phyloP scores from a whole-genome alignment of 2,329 filamentous ascomycete genomes.

The Aspergillus persii region DNA sequence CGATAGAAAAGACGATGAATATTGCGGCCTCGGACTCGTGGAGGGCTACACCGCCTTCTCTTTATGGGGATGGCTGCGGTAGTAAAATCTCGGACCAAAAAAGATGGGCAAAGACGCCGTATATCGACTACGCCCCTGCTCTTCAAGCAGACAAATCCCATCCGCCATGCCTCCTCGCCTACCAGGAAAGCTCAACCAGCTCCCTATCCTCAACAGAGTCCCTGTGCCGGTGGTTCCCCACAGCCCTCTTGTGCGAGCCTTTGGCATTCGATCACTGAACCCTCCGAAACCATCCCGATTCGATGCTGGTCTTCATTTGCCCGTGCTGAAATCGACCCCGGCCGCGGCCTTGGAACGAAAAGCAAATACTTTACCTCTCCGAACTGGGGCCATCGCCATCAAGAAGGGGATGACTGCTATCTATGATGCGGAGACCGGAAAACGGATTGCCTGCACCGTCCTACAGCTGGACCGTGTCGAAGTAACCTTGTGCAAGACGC shows the following conservation, averaged over 20 bases:
- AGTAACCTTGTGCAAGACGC: slow-evolving; percentile 82
- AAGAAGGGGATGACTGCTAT: slow-evolving; percentile 97
- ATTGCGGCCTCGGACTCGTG: background rate
- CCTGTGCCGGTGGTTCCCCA: slow-evolving; percentile 23
- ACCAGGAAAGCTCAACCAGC: slow-evolving; percentile 30
- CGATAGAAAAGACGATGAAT: background rate
- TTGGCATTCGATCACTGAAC: slow-evolving; percentile 59
- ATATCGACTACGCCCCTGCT: background rate
- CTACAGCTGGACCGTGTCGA: slow-evolving; percentile 91
- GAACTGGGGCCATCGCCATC: slow-evolving; percentile 77
- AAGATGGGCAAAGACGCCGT: background rate
- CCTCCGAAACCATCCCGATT: slow-evolving; percentile 53
- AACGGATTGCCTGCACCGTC: slow-evolving; percentile 81
- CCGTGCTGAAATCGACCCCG: slow-evolving; percentile 55
- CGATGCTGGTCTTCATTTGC: slow-evolving; percentile 51
- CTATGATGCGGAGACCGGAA: slow-evolving; percentile 72
- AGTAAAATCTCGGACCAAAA: background rate
- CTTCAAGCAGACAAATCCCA: slow-evolving; percentile 1
- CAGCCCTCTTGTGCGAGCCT: slow-evolving; percentile 34
- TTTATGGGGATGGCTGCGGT: background rate
- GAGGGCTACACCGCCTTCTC: background rate
- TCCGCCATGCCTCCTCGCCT: slow-evolving; percentile 37
- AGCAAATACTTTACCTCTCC: slow-evolving; percentile 58
- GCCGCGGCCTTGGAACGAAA: slow-evolving; percentile 61
- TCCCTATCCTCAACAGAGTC: slow-evolving; percentile 25